Evolutionary conservation across 371 early-diverging fungal species (phyloP).

Genomic region (Apophysomyces ossiformis): DNA sequence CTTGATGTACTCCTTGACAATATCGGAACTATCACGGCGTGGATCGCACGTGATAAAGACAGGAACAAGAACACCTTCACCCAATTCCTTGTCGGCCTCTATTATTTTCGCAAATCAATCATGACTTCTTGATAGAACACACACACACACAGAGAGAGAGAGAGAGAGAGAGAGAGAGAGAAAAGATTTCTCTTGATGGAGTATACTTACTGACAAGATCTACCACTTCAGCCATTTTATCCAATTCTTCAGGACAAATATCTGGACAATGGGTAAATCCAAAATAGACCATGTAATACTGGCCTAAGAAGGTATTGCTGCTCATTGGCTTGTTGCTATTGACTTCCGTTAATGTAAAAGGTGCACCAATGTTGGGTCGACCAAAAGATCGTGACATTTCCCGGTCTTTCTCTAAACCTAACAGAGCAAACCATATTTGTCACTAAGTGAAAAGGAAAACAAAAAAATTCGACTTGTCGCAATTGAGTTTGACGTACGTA

Average conservation of each 20-base stretch:
- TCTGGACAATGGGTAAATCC: slow-evolving; percentile 99
- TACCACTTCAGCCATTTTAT: slow-evolving; percentile 94
- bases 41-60: slow-evolving; percentile 98
- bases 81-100: slow-evolving; percentile 55
- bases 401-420: slow-evolving; percentile 33
- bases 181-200: neutral
- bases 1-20: slow-evolving; percentile 85
- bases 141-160: slow-evolving; percentile 1
- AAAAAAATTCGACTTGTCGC: neutral
- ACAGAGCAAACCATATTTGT: too few species aligned
- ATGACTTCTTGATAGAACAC: neutral
- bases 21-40: slow-evolving; percentile 86
- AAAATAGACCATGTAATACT: slow-evolving; percentile 92
- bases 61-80: slow-evolving; percentile 73
- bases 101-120: slow-evolving; percentile 17
- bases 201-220: slow-evolving; percentile 68
- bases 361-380: slow-evolving; percentile 93
- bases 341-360: slow-evolving; percentile 87
- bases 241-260: slow-evolving; percentile 98
- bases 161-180: neutral
- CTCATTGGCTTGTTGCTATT: slow-evolving; percentile 43
- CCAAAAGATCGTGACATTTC: slow-evolving; percentile 58
- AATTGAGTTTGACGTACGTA: slow-evolving; percentile 38
- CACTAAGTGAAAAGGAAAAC: neutral
- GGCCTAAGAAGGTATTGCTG: slow-evolving; percentile 67